Evolutionary conservation across 331 rosid species (phyloP).

Genomic region (Cydonia oblonga): DNA sequence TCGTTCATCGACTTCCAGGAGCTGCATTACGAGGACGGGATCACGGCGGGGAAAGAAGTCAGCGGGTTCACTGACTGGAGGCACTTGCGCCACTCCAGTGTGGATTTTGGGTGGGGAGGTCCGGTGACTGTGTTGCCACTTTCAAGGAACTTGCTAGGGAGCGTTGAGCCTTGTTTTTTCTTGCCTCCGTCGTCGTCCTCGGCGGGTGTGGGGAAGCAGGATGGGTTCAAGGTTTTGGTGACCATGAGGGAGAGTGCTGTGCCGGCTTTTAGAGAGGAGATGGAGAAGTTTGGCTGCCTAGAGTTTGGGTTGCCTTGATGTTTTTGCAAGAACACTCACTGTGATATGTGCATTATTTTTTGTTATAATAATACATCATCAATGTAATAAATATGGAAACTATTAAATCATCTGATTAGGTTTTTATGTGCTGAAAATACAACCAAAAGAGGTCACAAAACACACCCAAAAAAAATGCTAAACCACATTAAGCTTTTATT

Average conservation of each 20-base stretch:
- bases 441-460: no score
- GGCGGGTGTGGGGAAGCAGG: conserved; percentile 10
- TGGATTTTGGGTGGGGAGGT: conserved; percentile 96
- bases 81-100: conserved; percentile 65
- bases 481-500: no score
- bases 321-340: background rate
- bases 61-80: conserved; percentile 94
- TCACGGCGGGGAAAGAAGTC: conserved; percentile 61
- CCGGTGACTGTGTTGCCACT: conserved; percentile 79
- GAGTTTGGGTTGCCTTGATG: conserved; percentile 8
- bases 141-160: conserved; percentile 55
- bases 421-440: background rate
- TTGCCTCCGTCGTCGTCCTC: conserved; percentile 51
- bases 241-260: conserved; percentile 40
- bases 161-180: conserved; percentile 74
- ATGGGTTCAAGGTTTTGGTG: conserved; percentile 64
- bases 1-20: conserved; percentile 65
- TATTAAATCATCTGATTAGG: background rate
- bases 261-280: conserved; percentile 48
- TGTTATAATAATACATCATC: no score
- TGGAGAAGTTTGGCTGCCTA: conserved; percentile 27
- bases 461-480: no score
- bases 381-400: background rate
- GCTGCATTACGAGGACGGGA: conserved; percentile 49
- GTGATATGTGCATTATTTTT: no score